Evolutionary conservation across 192 early-diverging fungal species (phyloP), one percentile per base, ranked within the genome.

Genomic region (Piromyces finnis): DNA sequence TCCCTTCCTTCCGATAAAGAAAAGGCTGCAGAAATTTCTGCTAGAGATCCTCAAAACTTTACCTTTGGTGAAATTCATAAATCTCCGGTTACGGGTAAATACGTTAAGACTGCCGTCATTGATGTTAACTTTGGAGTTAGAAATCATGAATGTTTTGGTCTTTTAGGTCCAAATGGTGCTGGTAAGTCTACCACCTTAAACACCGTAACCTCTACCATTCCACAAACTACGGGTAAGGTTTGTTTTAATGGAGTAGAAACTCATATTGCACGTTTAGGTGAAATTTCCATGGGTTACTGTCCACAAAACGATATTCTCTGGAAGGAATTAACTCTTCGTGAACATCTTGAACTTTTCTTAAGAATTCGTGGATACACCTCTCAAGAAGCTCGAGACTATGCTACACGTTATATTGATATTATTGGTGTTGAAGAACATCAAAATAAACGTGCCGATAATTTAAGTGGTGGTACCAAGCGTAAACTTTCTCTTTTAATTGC

Each of bases 291-390:
- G 29, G 85, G 87, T 35, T 82, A 85, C n/a, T 87, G 86, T 80
- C 84, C 81, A 28, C 86, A 87, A 77, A 82, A 82, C 77, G 86
- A 87, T 80, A 37, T 87, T 27, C 59, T 86, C 29, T 87, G 82
- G 81, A 82, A 80, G 5, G 83, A 82, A 27, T 29, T 85, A 77
- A 85, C 84, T 22, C 81, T 81, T 29, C 84, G 84, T 12, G 88
- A 88, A 37, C 88, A 88, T 29, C 30, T 87, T 11, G 77, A 78
- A 29, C 78, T 87, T 1, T 87, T 85, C 82, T 83, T 85, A 22
- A 81, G 68, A 22, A 83, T 89, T 78, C 84, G 86, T 77, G 87
- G 85, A 14, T 80, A 86, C 35, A 78, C 83, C 27, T 59, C 85
- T 22, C n/a, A 78, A 16, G 79, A 85, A 18, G 15, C 80, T 0